Percentiles rank a stretch among this genome's conserved stretches.
These are phyloP conservation scores for Fragosphaeria purpurea DNA, from an alignment of 2,329 filamentous ascomycete species.

Conservation along the genomic window DNA sequence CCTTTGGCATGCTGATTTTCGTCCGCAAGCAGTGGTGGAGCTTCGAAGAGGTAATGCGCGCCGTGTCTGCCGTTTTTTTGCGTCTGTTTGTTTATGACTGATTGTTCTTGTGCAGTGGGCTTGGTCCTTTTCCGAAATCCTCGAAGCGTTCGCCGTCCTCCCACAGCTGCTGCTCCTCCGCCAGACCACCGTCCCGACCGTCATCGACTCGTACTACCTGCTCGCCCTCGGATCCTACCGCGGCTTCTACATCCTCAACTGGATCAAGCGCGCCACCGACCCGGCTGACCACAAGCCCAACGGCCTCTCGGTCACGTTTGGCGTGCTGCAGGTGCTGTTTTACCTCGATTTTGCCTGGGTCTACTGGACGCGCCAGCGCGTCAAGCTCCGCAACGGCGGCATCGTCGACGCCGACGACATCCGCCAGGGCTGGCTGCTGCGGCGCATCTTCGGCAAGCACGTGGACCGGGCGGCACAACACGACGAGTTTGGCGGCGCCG, in stretches of 20 bases:
- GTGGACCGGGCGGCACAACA: constrained; percentile 38
- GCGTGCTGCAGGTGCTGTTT: constrained; percentile 77
- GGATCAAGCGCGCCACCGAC: constrained; percentile 63
- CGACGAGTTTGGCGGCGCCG: constrained; percentile 47
- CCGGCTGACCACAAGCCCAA: constrained; percentile 50
- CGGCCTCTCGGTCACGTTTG: constrained; percentile 71
- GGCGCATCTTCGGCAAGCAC: constrained; percentile 60
- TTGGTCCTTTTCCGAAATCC: constrained; percentile 82
- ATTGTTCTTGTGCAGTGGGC: constrained; percentile 44
- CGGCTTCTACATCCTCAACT: constrained; percentile 82
- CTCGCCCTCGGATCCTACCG: constrained; percentile 80
- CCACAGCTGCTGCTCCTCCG: constrained; percentile 86
- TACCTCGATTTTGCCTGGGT: constrained; percentile 96
- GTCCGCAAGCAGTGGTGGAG: constrained; percentile 34
- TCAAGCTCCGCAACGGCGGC: constrained; percentile 82
- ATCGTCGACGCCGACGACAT: constrained; percentile 87
- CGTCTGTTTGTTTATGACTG: neutral
- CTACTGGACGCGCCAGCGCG: constrained; percentile 84
- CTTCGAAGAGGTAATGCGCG: constrained; percentile 34
- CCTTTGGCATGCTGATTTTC: constrained; percentile 63
- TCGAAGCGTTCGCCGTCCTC: constrained; percentile 83
- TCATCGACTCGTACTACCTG: constrained; percentile 95
- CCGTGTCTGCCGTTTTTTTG: neutral
- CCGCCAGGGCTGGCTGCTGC: constrained; percentile 73
- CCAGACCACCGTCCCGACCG: constrained; percentile 90